Base-by-base conservation (phyloP, 495 filamentous ascomycete genomes). In the Tuber indicum region DNA sequence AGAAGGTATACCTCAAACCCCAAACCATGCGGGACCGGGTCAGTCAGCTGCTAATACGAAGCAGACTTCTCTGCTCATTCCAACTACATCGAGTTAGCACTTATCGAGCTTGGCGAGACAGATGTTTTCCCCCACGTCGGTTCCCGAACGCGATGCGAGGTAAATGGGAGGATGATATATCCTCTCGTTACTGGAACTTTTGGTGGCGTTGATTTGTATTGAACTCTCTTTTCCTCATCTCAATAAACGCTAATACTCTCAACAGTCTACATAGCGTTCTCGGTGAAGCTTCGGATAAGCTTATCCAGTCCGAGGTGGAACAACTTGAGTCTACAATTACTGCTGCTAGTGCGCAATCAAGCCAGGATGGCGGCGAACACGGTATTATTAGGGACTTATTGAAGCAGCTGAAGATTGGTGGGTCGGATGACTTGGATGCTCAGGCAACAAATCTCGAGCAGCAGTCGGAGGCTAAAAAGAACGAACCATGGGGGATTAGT, bases 111-210 rank as follows among this genome's bases (percentile, higher is more conserved):
- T 76, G 93, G 93, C 58, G 94, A 97, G 85, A 85, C 84, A 3
- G 88, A 90, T 72, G 85, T 96, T 62, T 97, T 97, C 83, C 92
- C 94, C 36, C 93, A 96, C 82, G 93, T 96, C 75, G 94, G 94
- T 45, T 88, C 91, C 71, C 82, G 87, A 75, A 92, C 93, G 8
- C 86, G 87, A 81, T 81, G 96, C 32, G 85, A 88, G 43, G 85
- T 97, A 36, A 86, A 85, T n/a, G 94, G 92, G 26, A 80, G 86
- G 26, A 82, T 87, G 14, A 90, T 97, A 75, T 97, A 90, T 79
- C 94, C 94, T 17, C 85, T 93, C 77, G 87, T 97, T 70, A 97
- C 94, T 10, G 94, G 94, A 74, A 97, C 94, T 5, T 98, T 97
- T 85, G 94, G 94, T 45, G 93, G 93, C 74, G 94, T 96, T 16